Conservation (phyloP, 2,329 filamentous ascomycete genomes). For the Ophiostoma tasmaniense region DNA sequence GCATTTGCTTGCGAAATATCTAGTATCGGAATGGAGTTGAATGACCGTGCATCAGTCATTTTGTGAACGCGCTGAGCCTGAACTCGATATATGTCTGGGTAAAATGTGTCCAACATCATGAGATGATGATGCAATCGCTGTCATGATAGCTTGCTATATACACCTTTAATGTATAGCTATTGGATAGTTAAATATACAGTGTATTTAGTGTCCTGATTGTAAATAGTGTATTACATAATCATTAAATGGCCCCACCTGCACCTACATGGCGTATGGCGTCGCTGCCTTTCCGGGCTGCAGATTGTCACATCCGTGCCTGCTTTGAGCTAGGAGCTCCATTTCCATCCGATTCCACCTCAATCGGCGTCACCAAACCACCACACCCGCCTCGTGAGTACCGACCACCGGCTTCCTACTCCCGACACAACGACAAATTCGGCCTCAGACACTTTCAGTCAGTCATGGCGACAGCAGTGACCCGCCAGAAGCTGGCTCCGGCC, state of each 20-base stretch:
- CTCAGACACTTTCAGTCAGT: background rate
- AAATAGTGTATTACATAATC: background rate
- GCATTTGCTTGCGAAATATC: background rate
- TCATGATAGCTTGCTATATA: background rate
- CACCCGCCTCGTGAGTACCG: background rate
- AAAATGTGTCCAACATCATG: background rate
- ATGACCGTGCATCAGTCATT: background rate
- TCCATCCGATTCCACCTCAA: constrained; percentile 2
- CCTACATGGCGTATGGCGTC: constrained; percentile 17
- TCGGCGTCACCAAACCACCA: background rate
- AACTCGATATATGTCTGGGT: background rate
- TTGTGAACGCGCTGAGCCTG: background rate
- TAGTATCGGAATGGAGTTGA: background rate
- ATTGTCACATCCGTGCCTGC: background rate
- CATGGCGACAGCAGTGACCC: constrained; percentile 25
- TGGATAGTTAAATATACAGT: too few relatives aligned
- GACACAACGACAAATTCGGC: background rate
- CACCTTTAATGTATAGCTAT: background rate
- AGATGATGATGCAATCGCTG: background rate
- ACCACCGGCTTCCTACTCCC: background rate
- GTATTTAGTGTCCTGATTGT: background rate
- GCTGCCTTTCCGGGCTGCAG: constrained; percentile 9
- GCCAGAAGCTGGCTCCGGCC: constrained; percentile 22
- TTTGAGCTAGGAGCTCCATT: constrained; percentile 8
- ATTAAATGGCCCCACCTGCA: background rate